phyloP scores from a whole-genome alignment of 331 rosid species.

The Malus hybrid region DNA sequence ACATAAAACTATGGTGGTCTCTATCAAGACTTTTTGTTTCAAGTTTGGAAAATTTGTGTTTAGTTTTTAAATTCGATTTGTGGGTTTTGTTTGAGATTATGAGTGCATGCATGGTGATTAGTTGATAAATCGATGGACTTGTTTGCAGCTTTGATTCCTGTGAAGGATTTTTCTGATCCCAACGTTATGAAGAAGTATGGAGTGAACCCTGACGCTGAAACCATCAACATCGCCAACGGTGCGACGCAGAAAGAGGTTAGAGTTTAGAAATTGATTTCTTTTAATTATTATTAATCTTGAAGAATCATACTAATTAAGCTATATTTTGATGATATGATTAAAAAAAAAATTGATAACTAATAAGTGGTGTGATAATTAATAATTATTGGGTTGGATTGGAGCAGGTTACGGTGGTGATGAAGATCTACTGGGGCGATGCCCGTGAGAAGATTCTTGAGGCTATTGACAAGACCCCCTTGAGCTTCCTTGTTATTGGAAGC shows the following conservation, averaged over 20 bases:
- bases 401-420: slow-evolving; percentile 55
- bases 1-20: background rate
- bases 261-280: background rate
- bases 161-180: slow-evolving; percentile 49
- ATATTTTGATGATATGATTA: background rate
- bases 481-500: slow-evolving; percentile 54
- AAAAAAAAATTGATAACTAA: no score
- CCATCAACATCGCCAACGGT: slow-evolving; percentile 38
- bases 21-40: background rate
- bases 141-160: slow-evolving; percentile 66
- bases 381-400: slow-evolving; percentile 1
- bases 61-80: background rate
- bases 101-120: background rate
- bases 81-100: background rate
- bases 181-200: slow-evolving; percentile 56
- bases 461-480: slow-evolving; percentile 47
- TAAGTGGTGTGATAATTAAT: background rate
- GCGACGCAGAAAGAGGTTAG: slow-evolving; percentile 49
- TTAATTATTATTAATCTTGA: background rate
- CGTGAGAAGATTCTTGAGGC: slow-evolving; percentile 87
- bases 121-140: background rate
- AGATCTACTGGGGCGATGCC: slow-evolving; percentile 89
- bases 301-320: background rate
- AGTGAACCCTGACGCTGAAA: slow-evolving; percentile 38
- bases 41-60: background rate